Percentiles rank a stretch among this genome's conserved stretches.
Conservation (phyloP, 139 green algal genomes). For the Picochlorum sp. region DNA sequence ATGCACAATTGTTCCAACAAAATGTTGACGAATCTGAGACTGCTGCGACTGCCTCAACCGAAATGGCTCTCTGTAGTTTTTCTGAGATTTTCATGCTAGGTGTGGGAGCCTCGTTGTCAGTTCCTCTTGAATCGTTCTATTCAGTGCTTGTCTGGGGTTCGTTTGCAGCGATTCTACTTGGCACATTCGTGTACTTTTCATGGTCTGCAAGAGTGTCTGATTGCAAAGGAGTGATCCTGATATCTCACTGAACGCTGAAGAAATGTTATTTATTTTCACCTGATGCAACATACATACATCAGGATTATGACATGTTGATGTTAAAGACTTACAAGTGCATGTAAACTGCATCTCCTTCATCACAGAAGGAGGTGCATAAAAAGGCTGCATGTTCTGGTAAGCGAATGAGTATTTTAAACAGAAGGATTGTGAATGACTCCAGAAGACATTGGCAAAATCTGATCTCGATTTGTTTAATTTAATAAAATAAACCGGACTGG, state of each 20-base stretch:
- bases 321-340: no score
- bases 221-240: neutral
- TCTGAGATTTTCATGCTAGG: constrained; percentile 43
- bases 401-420: no score
- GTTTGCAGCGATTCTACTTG: constrained; percentile 19
- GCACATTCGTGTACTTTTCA: constrained; percentile 14
- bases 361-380: no score
- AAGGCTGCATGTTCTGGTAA: no score
- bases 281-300: no score
- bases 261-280: no score
- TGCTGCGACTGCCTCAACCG: constrained; percentile 26
- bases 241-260: neutral
- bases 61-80: constrained; percentile 41
- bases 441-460: no score
- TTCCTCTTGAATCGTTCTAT: constrained; percentile 14
- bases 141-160: constrained; percentile 20
- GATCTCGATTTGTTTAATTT: no score
- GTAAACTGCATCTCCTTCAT: no score
- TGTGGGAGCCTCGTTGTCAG: constrained; percentile 17
- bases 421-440: no score
- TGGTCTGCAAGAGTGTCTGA: constrained; percentile 13
- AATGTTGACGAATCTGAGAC: constrained; percentile 25
- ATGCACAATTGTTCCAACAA: constrained; percentile 41
- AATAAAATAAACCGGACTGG: no score
- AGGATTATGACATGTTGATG: no score